Percentiles rank a stretch among this genome's conserved stretches.
phyloP scores from a whole-genome alignment of 2,329 filamentous ascomycete genomes.

The Fusarium proliferatum region DNA sequence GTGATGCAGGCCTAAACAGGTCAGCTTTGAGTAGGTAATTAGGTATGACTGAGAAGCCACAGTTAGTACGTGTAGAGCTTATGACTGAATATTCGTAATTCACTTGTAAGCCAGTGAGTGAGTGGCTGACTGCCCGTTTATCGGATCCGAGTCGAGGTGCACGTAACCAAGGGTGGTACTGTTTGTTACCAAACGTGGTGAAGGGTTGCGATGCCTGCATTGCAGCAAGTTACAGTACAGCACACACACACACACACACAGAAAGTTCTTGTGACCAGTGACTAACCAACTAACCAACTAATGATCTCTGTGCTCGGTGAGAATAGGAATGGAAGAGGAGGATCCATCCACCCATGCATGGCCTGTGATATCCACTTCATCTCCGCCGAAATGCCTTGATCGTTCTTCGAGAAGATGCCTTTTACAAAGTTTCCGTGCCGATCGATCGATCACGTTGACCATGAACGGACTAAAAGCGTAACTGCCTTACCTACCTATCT shows the following conservation, averaged over 20 bases:
- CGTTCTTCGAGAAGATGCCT: not conserved
- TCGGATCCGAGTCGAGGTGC: constrained; percentile 11
- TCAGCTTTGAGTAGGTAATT: not conserved
- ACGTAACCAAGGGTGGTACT: no score
- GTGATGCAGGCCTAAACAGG: not conserved
- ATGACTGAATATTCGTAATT: constrained; percentile 8
- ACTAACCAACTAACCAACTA: not conserved
- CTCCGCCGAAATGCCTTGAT: not conserved
- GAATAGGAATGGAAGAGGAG: not conserved
- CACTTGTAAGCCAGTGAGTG: not conserved
- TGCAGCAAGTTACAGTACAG: not conserved
- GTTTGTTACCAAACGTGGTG: not conserved
- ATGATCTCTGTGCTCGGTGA: not conserved
- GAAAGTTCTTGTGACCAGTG: not conserved
- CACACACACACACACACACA: not conserved
- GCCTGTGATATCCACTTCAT: not conserved
- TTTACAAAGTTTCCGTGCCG: constrained; percentile 1
- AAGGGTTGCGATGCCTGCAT: constrained; percentile 3
- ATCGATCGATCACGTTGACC: constrained; percentile 31
- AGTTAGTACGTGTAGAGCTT: not conserved
- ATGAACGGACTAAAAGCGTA: not conserved
- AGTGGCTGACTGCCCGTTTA: not conserved
- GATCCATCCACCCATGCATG: not conserved
- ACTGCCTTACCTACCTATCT: not conserved
- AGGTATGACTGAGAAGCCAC: not conserved